Evolutionary conservation across 106 monocot genomes (phyloP).

Genomic region (Dendrobium officinale): DNA sequence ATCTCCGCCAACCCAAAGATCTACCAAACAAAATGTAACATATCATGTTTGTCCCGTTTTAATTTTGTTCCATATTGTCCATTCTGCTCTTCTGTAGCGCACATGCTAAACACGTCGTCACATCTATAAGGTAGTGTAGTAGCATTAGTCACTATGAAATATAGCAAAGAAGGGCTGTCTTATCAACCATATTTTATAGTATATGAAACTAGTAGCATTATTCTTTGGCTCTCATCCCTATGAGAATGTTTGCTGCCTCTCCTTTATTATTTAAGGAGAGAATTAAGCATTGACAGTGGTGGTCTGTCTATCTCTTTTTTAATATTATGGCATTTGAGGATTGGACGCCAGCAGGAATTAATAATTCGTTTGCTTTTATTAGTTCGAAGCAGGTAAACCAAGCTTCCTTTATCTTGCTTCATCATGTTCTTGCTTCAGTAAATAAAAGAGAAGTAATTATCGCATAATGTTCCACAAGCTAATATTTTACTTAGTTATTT

Average conservation of each 20-base stretch:
- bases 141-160: too few relatives aligned
- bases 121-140: too few relatives aligned
- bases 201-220: neutral
- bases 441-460: neutral
- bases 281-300: too few relatives aligned
- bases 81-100: too few relatives aligned
- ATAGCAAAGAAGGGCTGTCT: neutral
- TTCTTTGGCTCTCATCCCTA: neutral
- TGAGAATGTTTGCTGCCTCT: neutral
- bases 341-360: neutral
- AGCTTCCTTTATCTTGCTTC: neutral
- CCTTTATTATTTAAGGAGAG: neutral
- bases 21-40: too few relatives aligned
- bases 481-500: too few relatives aligned
- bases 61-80: too few relatives aligned
- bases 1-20: too few relatives aligned
- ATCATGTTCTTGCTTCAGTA: neutral
- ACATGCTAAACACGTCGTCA: too few relatives aligned
- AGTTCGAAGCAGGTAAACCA: neutral
- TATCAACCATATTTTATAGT: neutral
- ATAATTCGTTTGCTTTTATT: neutral
- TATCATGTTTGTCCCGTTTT: too few relatives aligned
- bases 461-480: neutral
- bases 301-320: too few relatives aligned
- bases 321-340: neutral